Evolutionary conservation across 2,329 filamentous ascomycete genomes (phyloP).

Genomic region (Pseudocercospora cruenta): DNA sequence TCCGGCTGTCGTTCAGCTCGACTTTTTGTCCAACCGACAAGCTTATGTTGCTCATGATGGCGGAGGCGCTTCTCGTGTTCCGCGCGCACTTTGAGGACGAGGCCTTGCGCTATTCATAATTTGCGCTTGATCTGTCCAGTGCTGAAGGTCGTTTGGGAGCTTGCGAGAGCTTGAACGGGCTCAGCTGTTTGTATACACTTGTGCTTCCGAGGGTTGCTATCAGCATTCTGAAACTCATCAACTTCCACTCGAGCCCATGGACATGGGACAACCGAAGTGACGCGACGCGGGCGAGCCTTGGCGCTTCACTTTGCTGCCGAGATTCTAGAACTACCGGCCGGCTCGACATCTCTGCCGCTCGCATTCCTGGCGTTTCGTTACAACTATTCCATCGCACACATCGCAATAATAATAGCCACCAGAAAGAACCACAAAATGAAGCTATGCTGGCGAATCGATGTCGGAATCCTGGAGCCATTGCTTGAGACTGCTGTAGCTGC

Average conservation of each 20-base stretch:
- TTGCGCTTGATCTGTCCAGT: background rate
- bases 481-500: too few species aligned
- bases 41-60: constrained; percentile 36
- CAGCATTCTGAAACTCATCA: background rate
- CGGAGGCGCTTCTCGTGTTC: background rate
- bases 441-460: too few species aligned
- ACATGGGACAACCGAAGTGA: background rate
- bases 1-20: constrained; percentile 76
- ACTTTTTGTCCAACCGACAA: constrained; percentile 69
- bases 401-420: too few species aligned
- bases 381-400: background rate
- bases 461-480: too few species aligned
- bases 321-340: background rate
- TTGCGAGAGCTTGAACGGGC: too few species aligned
- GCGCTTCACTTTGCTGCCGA: background rate
- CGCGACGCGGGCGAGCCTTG: background rate
- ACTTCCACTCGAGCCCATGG: background rate
- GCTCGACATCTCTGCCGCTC: background rate
- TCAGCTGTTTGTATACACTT: background rate
- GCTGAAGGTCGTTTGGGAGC: background rate
- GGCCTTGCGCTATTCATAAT: constrained; percentile 17
- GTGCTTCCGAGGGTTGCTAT: background rate
- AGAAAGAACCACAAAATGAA: too few species aligned
- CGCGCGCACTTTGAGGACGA: constrained; percentile 6
- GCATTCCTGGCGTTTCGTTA: too few species aligned